Evolutionary conservation across 331 rosid genomes (phyloP).

Genomic region (Malus hybrid): DNA sequence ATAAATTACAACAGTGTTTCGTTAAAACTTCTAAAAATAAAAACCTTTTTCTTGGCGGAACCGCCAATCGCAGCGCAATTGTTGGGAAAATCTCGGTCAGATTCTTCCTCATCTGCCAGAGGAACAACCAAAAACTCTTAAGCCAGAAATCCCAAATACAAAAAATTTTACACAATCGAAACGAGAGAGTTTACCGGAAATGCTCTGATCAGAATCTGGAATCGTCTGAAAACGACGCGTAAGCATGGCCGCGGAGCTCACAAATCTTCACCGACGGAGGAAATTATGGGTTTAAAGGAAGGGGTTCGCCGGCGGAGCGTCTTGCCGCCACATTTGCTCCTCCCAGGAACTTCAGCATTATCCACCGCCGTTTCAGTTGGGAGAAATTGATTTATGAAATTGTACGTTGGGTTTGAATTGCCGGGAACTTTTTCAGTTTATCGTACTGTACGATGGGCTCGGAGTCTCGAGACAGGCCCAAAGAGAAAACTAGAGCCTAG

Average conservation of each 20-base stretch:
- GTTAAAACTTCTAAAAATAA: neutral
- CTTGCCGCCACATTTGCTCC: slow-evolving; percentile 25
- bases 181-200: slow-evolving; percentile 38
- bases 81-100: slow-evolving; percentile 6
- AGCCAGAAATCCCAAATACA: neutral
- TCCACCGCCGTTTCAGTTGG: too few species aligned
- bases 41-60: slow-evolving; percentile 30
- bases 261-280: neutral
- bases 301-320: neutral
- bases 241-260: neutral
- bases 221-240: slow-evolving; percentile 17
- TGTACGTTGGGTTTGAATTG: too few species aligned
- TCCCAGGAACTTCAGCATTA: too few species aligned
- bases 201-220: slow-evolving; percentile 58
- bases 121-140: neutral
- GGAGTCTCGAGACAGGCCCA: too few species aligned
- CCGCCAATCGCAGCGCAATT: slow-evolving; percentile 6
- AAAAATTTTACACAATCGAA: neutral
- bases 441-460: too few species aligned
- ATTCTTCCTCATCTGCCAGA: slow-evolving; percentile 38
- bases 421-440: too few species aligned
- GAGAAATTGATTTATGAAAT: too few species aligned
- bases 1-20: too few species aligned
- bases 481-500: too few species aligned
- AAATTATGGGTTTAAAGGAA: neutral